A percentile compares a stretch with the other conserved stretches of the same genome.
phyloP scores from a whole-genome alignment of 192 early-diverging fungal genomes.

The Gigaspora rosea region DNA sequence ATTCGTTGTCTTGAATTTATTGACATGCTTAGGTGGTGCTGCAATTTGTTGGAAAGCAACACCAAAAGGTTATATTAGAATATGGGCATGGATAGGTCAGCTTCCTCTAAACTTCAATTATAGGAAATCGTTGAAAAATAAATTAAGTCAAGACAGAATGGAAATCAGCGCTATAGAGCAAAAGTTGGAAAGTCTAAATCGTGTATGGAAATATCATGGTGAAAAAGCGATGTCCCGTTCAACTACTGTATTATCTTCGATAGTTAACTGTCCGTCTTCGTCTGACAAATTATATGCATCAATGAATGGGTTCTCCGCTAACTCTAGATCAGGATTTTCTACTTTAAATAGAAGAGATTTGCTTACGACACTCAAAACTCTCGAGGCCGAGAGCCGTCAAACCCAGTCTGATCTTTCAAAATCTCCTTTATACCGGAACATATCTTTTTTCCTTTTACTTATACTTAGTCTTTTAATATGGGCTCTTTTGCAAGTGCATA shows the following conservation, averaged over 20 bases:
- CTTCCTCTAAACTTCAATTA: conserved; percentile 25
- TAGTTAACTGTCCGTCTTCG: neutral
- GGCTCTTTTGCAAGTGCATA: neutral
- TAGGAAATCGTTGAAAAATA: conserved; percentile 20
- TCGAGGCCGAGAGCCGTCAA: conserved; percentile 4
- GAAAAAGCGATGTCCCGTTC: conserved; percentile 10
- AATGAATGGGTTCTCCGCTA: neutral
- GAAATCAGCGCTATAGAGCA: neutral
- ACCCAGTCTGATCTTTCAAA: conserved; percentile 13
- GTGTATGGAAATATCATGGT: neutral
- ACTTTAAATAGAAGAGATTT: conserved; percentile 7
- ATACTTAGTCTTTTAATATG: conserved; percentile 16
- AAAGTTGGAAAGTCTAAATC: conserved; percentile 19
- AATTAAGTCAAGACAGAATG: conserved; percentile 16
- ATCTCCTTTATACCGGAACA: conserved; percentile 30
- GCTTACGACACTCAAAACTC: conserved; percentile 18
- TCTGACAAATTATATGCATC: conserved; percentile 24
- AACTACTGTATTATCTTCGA: neutral
- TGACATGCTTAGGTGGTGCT: conserved; percentile 23
- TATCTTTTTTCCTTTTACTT: conserved; percentile 24
- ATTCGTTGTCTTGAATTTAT: conserved; percentile 28
- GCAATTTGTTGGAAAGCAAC: conserved; percentile 25
- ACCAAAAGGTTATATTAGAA: conserved; percentile 23
- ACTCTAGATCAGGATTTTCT: neutral
- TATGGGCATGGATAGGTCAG: conserved; percentile 21